Conservation (phyloP, 2,329 filamentous ascomycete species). For the Mycosphaerella sp. region DNA sequence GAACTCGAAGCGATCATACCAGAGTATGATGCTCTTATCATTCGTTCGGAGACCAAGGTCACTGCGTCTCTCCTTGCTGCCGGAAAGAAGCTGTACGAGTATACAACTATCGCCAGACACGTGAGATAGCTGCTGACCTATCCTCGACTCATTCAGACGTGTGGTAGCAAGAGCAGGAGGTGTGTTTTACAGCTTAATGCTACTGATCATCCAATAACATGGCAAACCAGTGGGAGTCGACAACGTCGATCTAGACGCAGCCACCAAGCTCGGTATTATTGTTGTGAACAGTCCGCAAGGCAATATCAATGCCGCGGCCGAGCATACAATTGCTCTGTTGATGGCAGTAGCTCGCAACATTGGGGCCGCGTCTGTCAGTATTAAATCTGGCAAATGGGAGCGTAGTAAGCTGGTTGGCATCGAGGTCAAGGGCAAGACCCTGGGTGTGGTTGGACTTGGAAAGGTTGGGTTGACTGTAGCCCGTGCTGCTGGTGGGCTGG, state of each 20-base stretch:
- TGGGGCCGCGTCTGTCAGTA: conserved; percentile 59
- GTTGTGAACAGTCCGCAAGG: conserved; percentile 75
- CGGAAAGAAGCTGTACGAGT: conserved; percentile 51
- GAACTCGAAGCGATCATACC: conserved; percentile 62
- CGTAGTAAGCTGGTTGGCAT: conserved; percentile 66
- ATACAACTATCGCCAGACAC: background rate
- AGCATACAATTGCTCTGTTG: conserved; percentile 49
- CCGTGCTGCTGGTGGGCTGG: conserved; percentile 67
- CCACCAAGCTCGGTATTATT: conserved; percentile 66
- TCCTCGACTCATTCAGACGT: conserved; percentile 35
- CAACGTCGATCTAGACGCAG: conserved; percentile 66
- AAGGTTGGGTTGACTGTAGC: conserved; percentile 68
- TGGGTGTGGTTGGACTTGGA: conserved; percentile 7
- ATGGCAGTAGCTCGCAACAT: conserved; percentile 69
- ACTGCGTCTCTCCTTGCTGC: conserved; percentile 60
- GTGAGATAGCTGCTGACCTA: background rate
- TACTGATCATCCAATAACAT: background rate
- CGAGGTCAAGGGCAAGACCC: conserved; percentile 68
- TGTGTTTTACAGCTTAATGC: background rate
- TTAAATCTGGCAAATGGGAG: conserved; percentile 68
- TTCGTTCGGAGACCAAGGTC: conserved; percentile 76
- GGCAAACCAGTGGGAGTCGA: conserved; percentile 61
- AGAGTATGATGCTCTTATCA: conserved; percentile 67
- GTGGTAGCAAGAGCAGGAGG: conserved; percentile 69
- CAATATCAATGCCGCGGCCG: conserved; percentile 66